Evolutionary conservation across 73 alveolate genomes (phyloP).

Genomic region (Paramecium caudatum): DNA sequence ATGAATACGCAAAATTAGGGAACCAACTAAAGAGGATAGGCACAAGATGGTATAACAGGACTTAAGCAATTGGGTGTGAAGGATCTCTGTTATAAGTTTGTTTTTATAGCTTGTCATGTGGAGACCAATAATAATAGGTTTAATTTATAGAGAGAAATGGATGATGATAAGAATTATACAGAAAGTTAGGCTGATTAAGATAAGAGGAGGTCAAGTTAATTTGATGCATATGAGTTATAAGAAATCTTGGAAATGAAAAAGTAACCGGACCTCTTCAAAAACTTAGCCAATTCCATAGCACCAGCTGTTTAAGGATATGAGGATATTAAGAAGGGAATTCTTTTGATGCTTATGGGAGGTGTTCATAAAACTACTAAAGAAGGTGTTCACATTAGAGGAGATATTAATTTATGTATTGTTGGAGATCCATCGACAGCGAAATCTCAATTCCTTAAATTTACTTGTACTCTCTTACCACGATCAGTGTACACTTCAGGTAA

Average conservation of each 20-base stretch:
- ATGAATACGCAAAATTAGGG: slow-evolving; percentile 81
- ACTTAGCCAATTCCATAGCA: slow-evolving; percentile 95
- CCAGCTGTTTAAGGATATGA: slow-evolving; percentile 99
- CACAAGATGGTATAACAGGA: slow-evolving; percentile 96
- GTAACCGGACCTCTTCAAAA: slow-evolving; percentile 86
- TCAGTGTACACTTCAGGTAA: slow-evolving; percentile 99
- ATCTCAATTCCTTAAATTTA: slow-evolving; percentile 97
- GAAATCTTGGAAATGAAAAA: slow-evolving; percentile 87
- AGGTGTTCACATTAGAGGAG: slow-evolving; percentile 99
- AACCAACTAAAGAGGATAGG: slow-evolving; percentile 86
- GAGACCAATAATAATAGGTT: slow-evolving; percentile 82
- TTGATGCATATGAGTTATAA: slow-evolving; percentile 87
- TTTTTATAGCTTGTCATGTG: slow-evolving; percentile 94
- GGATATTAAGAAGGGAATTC: slow-evolving; percentile 98
- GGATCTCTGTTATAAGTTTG: slow-evolving; percentile 97
- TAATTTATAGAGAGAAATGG: slow-evolving; percentile 79
- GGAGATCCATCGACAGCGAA: slow-evolving; percentile 99
- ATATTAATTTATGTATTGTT: slow-evolving; percentile 96
- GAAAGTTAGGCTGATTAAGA: slow-evolving; percentile 80
- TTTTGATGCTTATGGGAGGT: slow-evolving; percentile 98
- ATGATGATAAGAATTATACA: slow-evolving; percentile 75
- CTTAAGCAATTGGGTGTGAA: slow-evolving; percentile 96
- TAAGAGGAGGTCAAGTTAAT: slow-evolving; percentile 73
- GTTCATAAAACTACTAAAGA: slow-evolving; percentile 95
- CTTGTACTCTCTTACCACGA: slow-evolving; percentile 92